Percentiles rank a stretch among this genome's conserved stretches.
These are phyloP conservation scores for Cryptococcus sp. DNA, from an alignment of 1,284 basidiomycete genomes.

Conservation along the genomic window DNA sequence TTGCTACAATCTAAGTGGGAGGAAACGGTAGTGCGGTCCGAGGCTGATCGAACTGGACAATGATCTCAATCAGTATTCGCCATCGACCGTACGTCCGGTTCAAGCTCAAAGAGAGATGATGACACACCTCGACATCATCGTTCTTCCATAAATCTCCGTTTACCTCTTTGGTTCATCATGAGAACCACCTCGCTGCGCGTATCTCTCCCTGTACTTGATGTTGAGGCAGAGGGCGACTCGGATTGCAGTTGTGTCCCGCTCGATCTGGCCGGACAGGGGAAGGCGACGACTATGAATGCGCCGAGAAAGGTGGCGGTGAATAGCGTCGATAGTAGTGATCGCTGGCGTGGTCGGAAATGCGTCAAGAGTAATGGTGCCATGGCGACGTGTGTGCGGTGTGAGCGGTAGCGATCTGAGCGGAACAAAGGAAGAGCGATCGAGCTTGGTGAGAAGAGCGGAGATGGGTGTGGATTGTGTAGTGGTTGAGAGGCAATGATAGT, in stretches of 20 bases:
- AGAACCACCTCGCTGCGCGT: conserved; percentile 43
- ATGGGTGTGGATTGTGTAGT: no score
- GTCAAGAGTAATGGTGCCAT: conserved; percentile 53
- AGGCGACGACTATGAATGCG: conserved; percentile 50
- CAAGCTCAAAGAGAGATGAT: neutral
- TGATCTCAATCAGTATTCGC: neutral
- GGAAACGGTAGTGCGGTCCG: neutral
- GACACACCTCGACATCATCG: conserved; percentile 7
- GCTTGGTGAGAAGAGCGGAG: no score
- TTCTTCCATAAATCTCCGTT: conserved; percentile 49
- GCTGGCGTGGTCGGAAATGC: conserved; percentile 50
- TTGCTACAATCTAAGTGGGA: no score
- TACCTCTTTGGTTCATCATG: conserved; percentile 52
- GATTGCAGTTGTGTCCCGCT: neutral
- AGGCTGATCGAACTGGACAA: neutral
- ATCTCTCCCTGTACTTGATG: neutral
- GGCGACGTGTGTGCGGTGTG: neutral
- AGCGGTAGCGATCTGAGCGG: no score
- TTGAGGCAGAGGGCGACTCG: conserved; percentile 1
- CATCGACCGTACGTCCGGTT: neutral
- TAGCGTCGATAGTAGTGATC: conserved; percentile 50
- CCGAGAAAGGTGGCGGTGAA: conserved; percentile 53
- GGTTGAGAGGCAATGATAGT: no score
- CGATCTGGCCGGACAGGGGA: conserved; percentile 50
- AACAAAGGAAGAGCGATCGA: no score